A percentile compares a stretch with the other conserved stretches of the same genome.
Conservation (phyloP, 2,329 filamentous ascomycete species). For the Ascocoryne sarcoides region DNA sequence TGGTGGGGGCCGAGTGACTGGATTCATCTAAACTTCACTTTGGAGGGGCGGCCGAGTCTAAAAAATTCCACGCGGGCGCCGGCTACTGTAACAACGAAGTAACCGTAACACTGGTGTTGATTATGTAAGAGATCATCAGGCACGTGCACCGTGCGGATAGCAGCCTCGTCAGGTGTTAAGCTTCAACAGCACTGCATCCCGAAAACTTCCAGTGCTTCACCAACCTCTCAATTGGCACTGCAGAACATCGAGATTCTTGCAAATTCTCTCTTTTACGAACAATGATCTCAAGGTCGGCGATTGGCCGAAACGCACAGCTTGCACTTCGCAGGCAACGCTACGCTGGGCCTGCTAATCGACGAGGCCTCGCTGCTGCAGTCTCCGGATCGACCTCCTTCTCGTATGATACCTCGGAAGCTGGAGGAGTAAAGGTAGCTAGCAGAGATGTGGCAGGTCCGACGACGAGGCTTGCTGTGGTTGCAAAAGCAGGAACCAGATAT, state of each 20-base stretch:
- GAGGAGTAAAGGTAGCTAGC: slow-evolving; percentile 86
- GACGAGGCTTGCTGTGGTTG: slow-evolving; percentile 81
- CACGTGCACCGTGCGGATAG: too few species aligned
- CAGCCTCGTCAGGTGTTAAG: too few species aligned
- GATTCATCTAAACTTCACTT: too few species aligned
- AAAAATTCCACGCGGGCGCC: too few species aligned
- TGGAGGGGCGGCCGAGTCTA: too few species aligned
- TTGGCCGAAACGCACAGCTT: slow-evolving; percentile 55
- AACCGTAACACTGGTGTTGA: too few species aligned
- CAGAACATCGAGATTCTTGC: slow-evolving; percentile 12
- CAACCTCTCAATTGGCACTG: neutral
- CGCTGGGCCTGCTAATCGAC: slow-evolving; percentile 44
- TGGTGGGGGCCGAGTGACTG: slow-evolving; percentile 11
- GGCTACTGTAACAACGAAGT: too few species aligned
- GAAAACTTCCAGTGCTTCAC: neutral
- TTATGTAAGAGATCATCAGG: too few species aligned
- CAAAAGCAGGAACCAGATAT: slow-evolving; percentile 91
- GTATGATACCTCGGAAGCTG: slow-evolving; percentile 79
- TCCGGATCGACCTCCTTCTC: slow-evolving; percentile 68
- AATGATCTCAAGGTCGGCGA: slow-evolving; percentile 61
- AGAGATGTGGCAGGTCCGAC: slow-evolving; percentile 83
- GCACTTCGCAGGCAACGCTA: slow-evolving; percentile 51
- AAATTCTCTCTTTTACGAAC: slow-evolving; percentile 36
- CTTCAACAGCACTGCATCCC: too few species aligned
- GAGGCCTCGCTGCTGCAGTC: slow-evolving; percentile 52